These are phyloP conservation scores for Diaporthe eres DNA, from an alignment of 2,329 filamentous ascomycete genomes.

Conservation along the genomic window DNA sequence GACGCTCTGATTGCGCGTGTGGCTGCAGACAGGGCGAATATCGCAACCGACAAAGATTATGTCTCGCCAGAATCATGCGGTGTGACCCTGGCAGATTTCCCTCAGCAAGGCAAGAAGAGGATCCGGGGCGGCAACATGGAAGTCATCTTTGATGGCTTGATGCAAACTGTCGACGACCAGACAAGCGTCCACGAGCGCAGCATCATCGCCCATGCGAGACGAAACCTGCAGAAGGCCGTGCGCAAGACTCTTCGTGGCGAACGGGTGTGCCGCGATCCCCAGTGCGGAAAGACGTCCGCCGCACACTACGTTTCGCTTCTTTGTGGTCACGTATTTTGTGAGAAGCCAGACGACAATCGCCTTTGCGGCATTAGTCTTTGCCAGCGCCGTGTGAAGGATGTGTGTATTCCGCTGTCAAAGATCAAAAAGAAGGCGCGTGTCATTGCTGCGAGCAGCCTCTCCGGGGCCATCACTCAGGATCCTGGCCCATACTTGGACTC, in stretches of 20 bases:
- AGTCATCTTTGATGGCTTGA: slow-evolving; percentile 38
- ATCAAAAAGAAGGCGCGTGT: slow-evolving; percentile 26
- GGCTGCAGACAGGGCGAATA: slow-evolving; percentile 5
- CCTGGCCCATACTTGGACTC: slow-evolving; percentile 22
- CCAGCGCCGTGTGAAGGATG: slow-evolving; percentile 29
- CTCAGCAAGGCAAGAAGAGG: slow-evolving; percentile 28
- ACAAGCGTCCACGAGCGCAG: slow-evolving; percentile 20
- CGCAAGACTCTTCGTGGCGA: slow-evolving; percentile 1
- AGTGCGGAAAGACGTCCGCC: not conserved
- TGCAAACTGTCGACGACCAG: slow-evolving; percentile 34
- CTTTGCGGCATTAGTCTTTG: slow-evolving; percentile 35
- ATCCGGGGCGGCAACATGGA: slow-evolving; percentile 40
- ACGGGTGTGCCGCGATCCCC: slow-evolving; percentile 23
- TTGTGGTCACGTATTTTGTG: slow-evolving; percentile 39
- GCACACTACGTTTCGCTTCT: slow-evolving; percentile 37
- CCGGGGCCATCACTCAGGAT: slow-evolving; percentile 19
- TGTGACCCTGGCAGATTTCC: slow-evolving; percentile 12
- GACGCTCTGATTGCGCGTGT: slow-evolving; percentile 26
- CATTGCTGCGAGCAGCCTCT: slow-evolving; percentile 17
- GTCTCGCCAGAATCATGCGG: slow-evolving; percentile 36
- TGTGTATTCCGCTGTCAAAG: slow-evolving; percentile 36
- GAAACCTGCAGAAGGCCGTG: slow-evolving; percentile 36
- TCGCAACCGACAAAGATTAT: slow-evolving; percentile 37
- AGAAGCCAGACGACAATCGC: not conserved
- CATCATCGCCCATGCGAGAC: slow-evolving; percentile 27